Percentiles rank a stretch among this genome's conserved stretches.
Conservation (phyloP, 1,284 basidiomycete species). For the Paramarasmius palmivorus region DNA sequence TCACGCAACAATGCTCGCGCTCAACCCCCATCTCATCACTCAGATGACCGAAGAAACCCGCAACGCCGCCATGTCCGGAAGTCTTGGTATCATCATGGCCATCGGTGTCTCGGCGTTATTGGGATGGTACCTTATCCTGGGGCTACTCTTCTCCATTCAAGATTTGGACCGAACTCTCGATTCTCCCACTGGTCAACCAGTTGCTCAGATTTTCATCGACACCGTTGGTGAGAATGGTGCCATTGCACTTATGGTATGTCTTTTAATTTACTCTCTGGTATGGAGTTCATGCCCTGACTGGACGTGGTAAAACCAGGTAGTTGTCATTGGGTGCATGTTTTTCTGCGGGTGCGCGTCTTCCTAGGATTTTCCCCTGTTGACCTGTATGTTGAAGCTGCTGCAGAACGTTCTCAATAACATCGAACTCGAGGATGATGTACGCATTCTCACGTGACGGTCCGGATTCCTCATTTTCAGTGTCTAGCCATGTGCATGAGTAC, state of each 20-base stretch:
- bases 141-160: constrained; percentile 75
- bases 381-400: not conserved
- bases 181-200: constrained; percentile 63
- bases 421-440: constrained; percentile 81
- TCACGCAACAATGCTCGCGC: not conserved
- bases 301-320: no score
- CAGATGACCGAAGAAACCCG: constrained; percentile 81
- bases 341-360: constrained; percentile 54
- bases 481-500: no score
- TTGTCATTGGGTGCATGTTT: constrained; percentile 72
- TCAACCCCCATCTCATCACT: not conserved
- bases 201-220: constrained; percentile 76
- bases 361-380: not conserved
- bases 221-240: constrained; percentile 71
- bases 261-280: not conserved
- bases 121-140: constrained; percentile 72
- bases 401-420: constrained; percentile 73
- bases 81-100: constrained; percentile 68
- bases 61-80: constrained; percentile 69
- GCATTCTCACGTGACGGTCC: constrained; percentile 71
- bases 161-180: constrained; percentile 57
- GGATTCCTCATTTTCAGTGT: no score
- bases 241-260: constrained; percentile 64
- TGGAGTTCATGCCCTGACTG: not conserved
- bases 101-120: constrained; percentile 74